Base-by-base conservation (phyloP, 2,329 filamentous ascomycete species). In the Lojkania enalia region DNA sequence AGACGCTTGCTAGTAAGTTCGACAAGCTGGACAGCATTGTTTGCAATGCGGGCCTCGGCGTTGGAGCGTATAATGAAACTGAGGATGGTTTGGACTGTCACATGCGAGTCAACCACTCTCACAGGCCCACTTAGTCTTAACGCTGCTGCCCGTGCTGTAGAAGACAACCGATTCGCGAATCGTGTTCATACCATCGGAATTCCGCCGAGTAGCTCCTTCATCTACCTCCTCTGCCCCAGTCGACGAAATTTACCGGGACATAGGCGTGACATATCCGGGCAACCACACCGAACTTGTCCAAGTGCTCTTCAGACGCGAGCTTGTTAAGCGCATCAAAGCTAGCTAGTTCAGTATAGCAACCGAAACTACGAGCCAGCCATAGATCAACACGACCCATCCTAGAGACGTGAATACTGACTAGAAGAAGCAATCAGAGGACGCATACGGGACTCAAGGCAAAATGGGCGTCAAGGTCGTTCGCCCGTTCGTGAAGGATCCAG, bases 51-150 rank as follows among this genome's bases (percentile, higher is more conserved):
- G 77, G 75, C 2, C 60, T 78, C 12, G 76, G 76, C 18, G 74
- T 79, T 1, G 75, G 76, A 3, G 63, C 65, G 19, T 80, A 77
- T 55, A 71, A 71, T 25, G 68, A 76, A 55, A 77, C 75, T 11
- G 67, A 67, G 40, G 76, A 83, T 44, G 74, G 77, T 19, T 63
- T 81, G 39, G 76, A 78, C 56, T 69, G 65, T 32, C 73, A 77
- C 53, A 77, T 79, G 64, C 73, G 78, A 55, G 69, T 78, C 50
- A 79, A 79, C 49, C 65, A 76, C 47, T 70, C 51, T 69, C 75
- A 13, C 76, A 78, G 49, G 71, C 76, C 47, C 77, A 77, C 51
- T 66, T 80, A 1, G 65, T 70, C n/a, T 66, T 77, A 48, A 69
- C 61, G 0, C 63, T 78, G 6, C 70, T 78, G 5, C 75, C 75